These are phyloP conservation scores for Aureobasidium namibiae DNA, from an alignment of 2,329 filamentous ascomycete species.

Conservation along the genomic window DNA sequence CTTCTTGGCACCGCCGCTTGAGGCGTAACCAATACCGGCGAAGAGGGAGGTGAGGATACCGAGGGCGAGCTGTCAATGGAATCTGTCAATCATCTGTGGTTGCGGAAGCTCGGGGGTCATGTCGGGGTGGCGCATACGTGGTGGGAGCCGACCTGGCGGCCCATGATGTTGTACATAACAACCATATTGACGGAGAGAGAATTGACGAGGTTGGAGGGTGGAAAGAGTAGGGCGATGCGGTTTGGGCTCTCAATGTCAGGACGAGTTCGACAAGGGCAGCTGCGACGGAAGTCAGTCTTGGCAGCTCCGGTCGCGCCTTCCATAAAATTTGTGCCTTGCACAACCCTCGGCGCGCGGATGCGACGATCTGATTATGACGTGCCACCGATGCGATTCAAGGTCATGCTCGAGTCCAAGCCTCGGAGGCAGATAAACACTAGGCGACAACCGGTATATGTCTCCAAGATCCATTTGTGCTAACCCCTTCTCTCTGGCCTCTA, in stretches of 20 bases:
- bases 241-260: not conserved
- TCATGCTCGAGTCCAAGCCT: not conserved
- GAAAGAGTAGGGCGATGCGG: conserved; percentile 2
- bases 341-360: not conserved
- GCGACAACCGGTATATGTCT: not conserved
- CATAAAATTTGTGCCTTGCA: not conserved
- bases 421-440: not conserved
- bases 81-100: conserved; percentile 6
- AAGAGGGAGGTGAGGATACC: conserved; percentile 45
- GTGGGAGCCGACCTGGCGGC: conserved; percentile 48
- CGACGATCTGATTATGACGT: not conserved
- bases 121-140: conserved; percentile 33
- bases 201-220: conserved; percentile 10
- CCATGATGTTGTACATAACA: conserved; percentile 43
- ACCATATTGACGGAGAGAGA: conserved; percentile 34
- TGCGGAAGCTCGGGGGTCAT: not conserved
- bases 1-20: conserved; percentile 40
- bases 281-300: not conserved
- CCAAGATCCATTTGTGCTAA: conserved; percentile 11
- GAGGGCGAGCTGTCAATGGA: conserved; percentile 48
- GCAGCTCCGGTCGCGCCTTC: not conserved
- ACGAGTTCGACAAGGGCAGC: not conserved
- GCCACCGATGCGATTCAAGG: not conserved
- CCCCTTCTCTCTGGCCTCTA: not conserved
- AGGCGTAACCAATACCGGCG: conserved; percentile 36